These are phyloP conservation scores for Acanthamoeba castellanii DNA, from an alignment of 208 protist genomes.

Conservation along the genomic window DNA sequence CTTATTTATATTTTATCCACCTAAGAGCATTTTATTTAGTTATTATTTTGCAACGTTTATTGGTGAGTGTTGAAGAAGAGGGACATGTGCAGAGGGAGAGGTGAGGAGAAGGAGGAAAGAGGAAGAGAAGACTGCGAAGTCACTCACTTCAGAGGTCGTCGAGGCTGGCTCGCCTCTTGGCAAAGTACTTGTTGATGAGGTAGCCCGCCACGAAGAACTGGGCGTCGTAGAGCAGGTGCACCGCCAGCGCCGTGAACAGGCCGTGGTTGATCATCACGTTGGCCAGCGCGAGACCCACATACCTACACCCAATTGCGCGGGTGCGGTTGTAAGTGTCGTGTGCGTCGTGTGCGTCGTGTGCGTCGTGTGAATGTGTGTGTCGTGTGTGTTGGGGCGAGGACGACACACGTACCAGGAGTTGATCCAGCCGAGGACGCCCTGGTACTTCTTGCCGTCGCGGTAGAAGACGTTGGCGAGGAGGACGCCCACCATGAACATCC, in stretches of 20 bases:
- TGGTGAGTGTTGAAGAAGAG: no score
- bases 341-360: background rate
- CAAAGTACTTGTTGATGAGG: slow-evolving; percentile 58
- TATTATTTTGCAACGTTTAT: no score
- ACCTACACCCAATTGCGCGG: background rate
- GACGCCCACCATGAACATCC: slow-evolving; percentile 52
- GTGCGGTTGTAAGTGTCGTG: background rate
- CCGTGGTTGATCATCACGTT: slow-evolving; percentile 19
- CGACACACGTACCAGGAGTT: background rate
- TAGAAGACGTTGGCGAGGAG: slow-evolving; percentile 50
- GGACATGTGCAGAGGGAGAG: no score
- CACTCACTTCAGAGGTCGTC: background rate
- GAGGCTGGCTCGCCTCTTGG: background rate
- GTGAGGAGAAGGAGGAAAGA: no score
- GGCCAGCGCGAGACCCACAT: slow-evolving; percentile 63
- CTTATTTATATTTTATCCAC: no score
- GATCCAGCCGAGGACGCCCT: slow-evolving; percentile 61
- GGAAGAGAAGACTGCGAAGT: no score
- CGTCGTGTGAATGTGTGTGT: background rate
- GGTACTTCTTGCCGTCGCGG: slow-evolving; percentile 65
- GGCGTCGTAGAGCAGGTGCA: slow-evolving; percentile 62
- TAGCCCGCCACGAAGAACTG: slow-evolving; percentile 66
- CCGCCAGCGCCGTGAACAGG: slow-evolving; percentile 27
- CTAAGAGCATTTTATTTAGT: no score
- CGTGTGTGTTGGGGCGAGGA: background rate